These are phyloP conservation scores for Iris pallida DNA, from an alignment of 116 monocot species.

Conservation along the genomic window DNA sequence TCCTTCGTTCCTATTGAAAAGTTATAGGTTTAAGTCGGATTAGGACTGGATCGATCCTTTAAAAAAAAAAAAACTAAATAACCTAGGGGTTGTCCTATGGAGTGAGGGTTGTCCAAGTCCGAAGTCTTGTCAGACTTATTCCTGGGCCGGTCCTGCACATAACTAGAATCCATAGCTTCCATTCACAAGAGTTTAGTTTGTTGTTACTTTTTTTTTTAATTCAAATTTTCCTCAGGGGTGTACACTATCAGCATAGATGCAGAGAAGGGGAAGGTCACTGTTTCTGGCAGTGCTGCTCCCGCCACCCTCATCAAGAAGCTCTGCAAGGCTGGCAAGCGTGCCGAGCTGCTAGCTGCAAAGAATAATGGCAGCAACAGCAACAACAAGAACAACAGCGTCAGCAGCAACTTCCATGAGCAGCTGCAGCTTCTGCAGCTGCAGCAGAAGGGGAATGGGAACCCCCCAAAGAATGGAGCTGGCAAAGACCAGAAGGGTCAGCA, in stretches of 20 bases:
- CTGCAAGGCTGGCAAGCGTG: conserved; percentile 33
- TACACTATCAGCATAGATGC: conserved; percentile 26
- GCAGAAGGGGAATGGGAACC: conserved; percentile 13
- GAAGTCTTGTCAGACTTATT: no score
- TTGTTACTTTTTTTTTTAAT: background rate
- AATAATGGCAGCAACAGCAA: conserved; percentile 7
- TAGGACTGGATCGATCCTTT: no score
- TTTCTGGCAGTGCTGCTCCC: conserved; percentile 39
- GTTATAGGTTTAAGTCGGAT: no score
- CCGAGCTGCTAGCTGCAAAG: conserved; percentile 33
- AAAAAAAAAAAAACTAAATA: no score
- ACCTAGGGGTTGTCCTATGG: no score
- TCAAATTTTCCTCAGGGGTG: conserved; percentile 24
- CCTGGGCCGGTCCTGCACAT: background rate
- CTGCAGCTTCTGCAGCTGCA: no score
- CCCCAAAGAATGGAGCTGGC: conserved; percentile 12
- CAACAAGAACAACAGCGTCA: background rate
- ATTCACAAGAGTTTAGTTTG: no score
- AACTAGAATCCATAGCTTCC: no score
- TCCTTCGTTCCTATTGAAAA: no score
- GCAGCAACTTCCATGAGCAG: background rate
- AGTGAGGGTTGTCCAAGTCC: no score
- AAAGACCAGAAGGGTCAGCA: conserved; percentile 24
- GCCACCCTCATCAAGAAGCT: conserved; percentile 42
- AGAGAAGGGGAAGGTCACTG: conserved; percentile 41